Percentiles rank a stretch among this genome's conserved stretches.
These are phyloP conservation scores for Lasiodiplodia citricola DNA, from an alignment of 2,329 filamentous ascomycete genomes.

Conservation along the genomic window DNA sequence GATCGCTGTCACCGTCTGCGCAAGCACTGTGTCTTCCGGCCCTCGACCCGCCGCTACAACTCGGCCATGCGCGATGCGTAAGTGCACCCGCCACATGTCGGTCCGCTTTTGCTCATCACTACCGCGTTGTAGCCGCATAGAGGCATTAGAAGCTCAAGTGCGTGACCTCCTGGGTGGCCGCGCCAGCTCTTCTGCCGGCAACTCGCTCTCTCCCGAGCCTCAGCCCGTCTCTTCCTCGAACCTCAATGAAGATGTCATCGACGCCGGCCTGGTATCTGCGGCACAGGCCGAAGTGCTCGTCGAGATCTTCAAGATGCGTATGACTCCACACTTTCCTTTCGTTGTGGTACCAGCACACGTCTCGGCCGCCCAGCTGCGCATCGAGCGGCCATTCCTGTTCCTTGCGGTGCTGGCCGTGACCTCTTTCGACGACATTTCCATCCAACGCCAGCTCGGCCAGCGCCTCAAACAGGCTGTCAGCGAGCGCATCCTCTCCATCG, in stretches of 20 bases:
- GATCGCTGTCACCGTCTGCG: conserved; percentile 44
- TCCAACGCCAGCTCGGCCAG: conserved; percentile 36
- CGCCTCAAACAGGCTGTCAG: conserved; percentile 38
- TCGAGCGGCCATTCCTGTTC: conserved; percentile 42
- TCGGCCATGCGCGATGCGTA: conserved; percentile 46
- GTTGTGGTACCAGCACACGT: conserved; percentile 30
- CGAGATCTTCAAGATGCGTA: not conserved
- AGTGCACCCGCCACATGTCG: not conserved
- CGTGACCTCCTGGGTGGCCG: not conserved
- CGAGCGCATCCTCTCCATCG: conserved; percentile 39
- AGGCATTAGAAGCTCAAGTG: not conserved
- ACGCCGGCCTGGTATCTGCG: not conserved
- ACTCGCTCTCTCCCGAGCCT: not conserved
- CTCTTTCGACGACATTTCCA: conserved; percentile 31
- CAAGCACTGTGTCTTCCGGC: conserved; percentile 44
- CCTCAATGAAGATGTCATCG: not conserved
- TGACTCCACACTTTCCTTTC: conserved; percentile 33
- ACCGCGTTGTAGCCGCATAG: not conserved
- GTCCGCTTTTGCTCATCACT: not conserved
- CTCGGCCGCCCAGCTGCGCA: conserved; percentile 30
- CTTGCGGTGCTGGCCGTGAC: conserved; percentile 39
- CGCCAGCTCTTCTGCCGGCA: not conserved
- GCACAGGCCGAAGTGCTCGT: not conserved
- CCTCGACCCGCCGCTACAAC: conserved; percentile 41
- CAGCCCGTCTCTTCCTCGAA: not conserved